Base-by-base conservation (phyloP, 768 basidiomycete genomes). In the Suillus luteus region DNA sequence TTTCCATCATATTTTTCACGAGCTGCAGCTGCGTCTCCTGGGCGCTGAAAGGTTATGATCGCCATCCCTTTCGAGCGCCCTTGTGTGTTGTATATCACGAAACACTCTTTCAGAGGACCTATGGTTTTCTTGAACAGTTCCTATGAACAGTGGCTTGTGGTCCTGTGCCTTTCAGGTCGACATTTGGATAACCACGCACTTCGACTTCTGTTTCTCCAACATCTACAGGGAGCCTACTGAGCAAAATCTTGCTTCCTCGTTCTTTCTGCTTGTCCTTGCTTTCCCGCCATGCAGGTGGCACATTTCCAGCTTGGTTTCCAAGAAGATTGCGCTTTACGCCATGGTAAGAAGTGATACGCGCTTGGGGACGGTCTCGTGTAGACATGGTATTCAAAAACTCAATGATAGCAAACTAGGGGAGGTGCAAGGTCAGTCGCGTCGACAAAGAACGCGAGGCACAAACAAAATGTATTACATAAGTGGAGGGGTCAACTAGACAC, bases 1-100 rank as follows among this genome's bases (percentile, higher is more conserved):
- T 90, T 90, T 52, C 89, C 89, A 67, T 92, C 80, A 69, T 90
- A 93, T 75, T 90, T 92, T 31, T 78, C 71, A 44, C 84, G 83
- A 10, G 91, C 91, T 46, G 84, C 66, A 2, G 72, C 76, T 9
- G 91, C 91, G 74, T 91, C 89, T 1, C 81, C 85, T 9, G 82
- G 65, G 38, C 87, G 82, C 67, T 86, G 82, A 69, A 93, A 93
- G 0, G 79, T 69, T 3, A 92, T 88, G 15, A 93, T 74, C 2
- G 91, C 91, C 90, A 92, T 92, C 22, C 91, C 91, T 70, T 90
- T 92, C 52, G 90, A 89, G 61, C 80, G 82, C 0, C 86, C 91
- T 68, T 91, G 86, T 3, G 84, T 86, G 73, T 92, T 93, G 78
- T 90, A 89, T 19, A 92, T 82, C 68, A 92, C 69, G 65, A 92